A percentile compares a stretch with the other conserved stretches of the same genome.
Evolutionary conservation across 2,329 filamentous ascomycete genomes (phyloP).

Genomic region (Grosmannia huntii): DNA sequence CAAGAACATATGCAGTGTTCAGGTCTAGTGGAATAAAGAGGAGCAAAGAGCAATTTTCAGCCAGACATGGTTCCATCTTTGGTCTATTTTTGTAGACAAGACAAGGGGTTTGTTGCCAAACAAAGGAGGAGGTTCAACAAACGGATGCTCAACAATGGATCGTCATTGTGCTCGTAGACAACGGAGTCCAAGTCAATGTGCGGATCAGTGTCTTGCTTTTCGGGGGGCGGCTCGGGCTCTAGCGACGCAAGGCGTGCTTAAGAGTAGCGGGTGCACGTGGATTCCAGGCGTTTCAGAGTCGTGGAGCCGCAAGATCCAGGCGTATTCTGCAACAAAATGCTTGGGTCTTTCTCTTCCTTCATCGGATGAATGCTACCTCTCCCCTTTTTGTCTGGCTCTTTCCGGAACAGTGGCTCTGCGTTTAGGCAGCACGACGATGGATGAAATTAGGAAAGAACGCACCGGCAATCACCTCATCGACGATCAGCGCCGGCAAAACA

Average conservation of each 20-base stretch:
- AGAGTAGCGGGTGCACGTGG: not conserved
- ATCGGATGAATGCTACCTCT: not conserved
- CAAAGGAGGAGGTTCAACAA: no score
- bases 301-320: not conserved
- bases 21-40: not conserved
- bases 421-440: not conserved
- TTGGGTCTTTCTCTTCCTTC: not conserved
- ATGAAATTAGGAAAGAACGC: not conserved
- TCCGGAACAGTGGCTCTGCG: not conserved
- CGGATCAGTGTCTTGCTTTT: not conserved
- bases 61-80: no score
- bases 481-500: not conserved
- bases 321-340: not conserved
- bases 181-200: no score
- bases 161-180: no score
- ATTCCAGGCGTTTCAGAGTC: not conserved
- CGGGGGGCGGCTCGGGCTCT: not conserved
- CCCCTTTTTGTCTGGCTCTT: not conserved
- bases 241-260: not conserved
- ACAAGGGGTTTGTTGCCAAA: no score
- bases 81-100: no score
- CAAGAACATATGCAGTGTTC: not conserved
- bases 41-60: no score
- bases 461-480: not conserved
- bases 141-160: no score